Evolutionary conservation across 176 grass and related monocot species (phyloP), one percentile per base, ranked within the genome.

Genomic region (Oryza punctata): DNA sequence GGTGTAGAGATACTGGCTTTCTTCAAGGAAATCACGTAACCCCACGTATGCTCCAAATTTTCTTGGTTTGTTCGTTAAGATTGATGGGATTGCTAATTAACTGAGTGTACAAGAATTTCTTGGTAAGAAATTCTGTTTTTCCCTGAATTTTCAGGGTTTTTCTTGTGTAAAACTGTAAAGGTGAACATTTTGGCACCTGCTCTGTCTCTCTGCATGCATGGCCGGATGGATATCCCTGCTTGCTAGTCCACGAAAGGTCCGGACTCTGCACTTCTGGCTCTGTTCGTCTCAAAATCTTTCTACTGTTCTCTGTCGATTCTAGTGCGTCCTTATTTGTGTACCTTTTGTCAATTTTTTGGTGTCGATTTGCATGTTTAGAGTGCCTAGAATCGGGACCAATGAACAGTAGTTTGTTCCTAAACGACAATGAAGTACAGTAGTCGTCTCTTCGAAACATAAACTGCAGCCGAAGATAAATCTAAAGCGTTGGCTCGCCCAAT

Each of bases 1-100:
- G 8, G 10, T 86, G 88, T 86, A 78, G 79, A 86, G 79, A 86
- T 90, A 90, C 77, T 66, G 44, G 44, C 26, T 77, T 77, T 28
- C 12, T 66, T 67, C 21, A 41, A 3, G 49, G 29, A 28, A 47
- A 74, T 74, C 63, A 19, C 43, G 49, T 76, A 65, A 76, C 82
- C 76, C 54, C n/a, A 21, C 52, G 52, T 1, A 66, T 27, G 66
- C 50, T 28, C 4, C 41, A 29, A 11, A 12, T 66, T 32, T 33
- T 15, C 43, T 57, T 78, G 61, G 5, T 86, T 86, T 47, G 68
- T 78, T 82, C 67, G 73, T 61, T 78, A 67, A 26, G 13, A 16
- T 66, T 59, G 43, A 66, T 74, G 61, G 46, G 74, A 16, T 90
- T 86, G 84, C 79, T 78, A 73, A 86, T 41, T 38, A 73, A 86